Evolutionary conservation across 2,329 filamentous ascomycete genomes (phyloP), one percentile per base, ranked within the genome.

Genomic region (Apiospora sp.): DNA sequence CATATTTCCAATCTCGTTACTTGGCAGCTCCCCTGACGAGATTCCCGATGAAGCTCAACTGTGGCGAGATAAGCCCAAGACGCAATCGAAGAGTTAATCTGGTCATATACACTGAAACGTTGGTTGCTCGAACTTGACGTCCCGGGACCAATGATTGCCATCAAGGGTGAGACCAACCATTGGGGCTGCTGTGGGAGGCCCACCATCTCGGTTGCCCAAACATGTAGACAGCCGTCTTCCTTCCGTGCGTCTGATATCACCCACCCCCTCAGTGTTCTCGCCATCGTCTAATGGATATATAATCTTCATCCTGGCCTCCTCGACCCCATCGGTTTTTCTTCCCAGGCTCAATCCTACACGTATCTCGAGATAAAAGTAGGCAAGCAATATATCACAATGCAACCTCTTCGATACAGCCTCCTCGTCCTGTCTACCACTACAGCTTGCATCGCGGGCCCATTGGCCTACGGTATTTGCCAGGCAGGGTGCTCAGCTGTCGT

Each of bases 391-490:
- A 49, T 19, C 54, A n/a, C 34, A n/a, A 64, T 64, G 58, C 58
- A 41, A 30, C 34, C n/a, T 2, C 37, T 58, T 58, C 24, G 16
- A n/a, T 58, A 43, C 24, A n/a, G n/a, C 46, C 41, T 71, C 8
- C 27, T 58, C 70, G 43, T 71, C 68, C 67, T 69, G n/a, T 72
- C 71, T 64, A 54, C 64, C 37, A 70, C 67, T 27, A 64, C 54
- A n/a, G 22, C 30, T 41, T 6, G 22, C 14, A 27, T 19, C 14
- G 68, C 68, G 24, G 73, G 74, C 1, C 74, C 71, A 19, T n/a
- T 70, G 1, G 80, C 76, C 12, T 88, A 88, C 73, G 85, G 82
- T 0, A 68, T 84, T 4, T 88, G 86, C 67, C 86, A 88, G 76
- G 82, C 82, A 0, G 86, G 86, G 5, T 88, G 86, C 46, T 77